Evolutionary conservation across 2,329 filamentous ascomycete species (phyloP), one percentile per base, ranked within the genome.

Genomic region (Periglandula ipomoeae): DNA sequence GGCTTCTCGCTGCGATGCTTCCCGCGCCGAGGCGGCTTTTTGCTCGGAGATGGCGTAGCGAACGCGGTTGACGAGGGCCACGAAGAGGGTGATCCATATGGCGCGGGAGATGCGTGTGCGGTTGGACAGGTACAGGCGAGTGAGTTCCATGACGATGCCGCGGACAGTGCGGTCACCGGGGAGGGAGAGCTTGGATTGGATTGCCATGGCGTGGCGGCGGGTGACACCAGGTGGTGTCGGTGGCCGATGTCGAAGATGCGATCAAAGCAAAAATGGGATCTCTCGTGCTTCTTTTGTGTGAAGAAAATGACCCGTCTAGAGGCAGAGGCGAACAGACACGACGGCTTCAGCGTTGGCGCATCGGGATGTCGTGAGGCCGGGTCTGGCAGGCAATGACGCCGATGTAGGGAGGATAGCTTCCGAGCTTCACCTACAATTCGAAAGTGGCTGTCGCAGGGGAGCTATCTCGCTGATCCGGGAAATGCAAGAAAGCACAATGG

Each of bases 31-130:
- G 2, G 89, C 87, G 15, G 87, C 87, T 66, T 95, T 95, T 66
- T 97, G 93, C 65, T 96, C 90, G 51, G 86, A 84, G 61, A 97
- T 85, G 58, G 91, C 90, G 78, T 89, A 84, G 59, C 90, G 89
- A 48, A 97, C 83, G 59, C 93, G 89, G 66, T 95, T 90, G 52
- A 84, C 75, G 52, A 95, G 80, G 43, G 88, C 82, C 56, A 91
- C 71, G 58, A 91, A 81, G 57, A 96, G 77, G 24, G 88, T 84
- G 53, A 95, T 72, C 72, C 94, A 95, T 57, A 95, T 81, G 54
- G 81, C 82, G 61, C 87, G 84, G 20, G 88, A 91, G 66, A 95
- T 89, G 56, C 81, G 81, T 45, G 82, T 88, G 57, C 89, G 87
- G 68, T 95, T 82, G 53, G 78, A 75, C 54, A 91, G 75, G 68